Conservation (phyloP, 345 rosid species). For the Excoecaria agallocha region DNA sequence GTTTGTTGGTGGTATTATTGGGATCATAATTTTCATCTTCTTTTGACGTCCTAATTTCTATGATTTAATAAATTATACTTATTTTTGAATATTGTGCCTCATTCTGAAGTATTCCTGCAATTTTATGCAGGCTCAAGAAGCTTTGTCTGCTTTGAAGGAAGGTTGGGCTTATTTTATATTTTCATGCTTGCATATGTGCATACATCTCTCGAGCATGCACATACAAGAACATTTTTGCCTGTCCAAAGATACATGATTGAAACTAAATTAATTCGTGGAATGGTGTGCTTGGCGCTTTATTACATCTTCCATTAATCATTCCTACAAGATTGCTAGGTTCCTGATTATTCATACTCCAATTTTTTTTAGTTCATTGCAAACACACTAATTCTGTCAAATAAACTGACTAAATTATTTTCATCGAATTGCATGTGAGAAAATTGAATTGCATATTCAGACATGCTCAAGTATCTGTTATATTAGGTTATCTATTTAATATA, state of each 20-base stretch:
- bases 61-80: conserved; percentile 11
- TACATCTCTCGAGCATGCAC: too few relatives aligned
- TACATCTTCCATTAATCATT: background rate
- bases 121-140: conserved; percentile 60
- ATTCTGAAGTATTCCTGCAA: conserved; percentile 2
- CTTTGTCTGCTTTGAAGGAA: conserved; percentile 57
- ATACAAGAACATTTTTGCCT: background rate
- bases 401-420: too few relatives aligned
- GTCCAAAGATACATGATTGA: background rate
- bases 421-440: too few relatives aligned
- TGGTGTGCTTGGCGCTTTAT: too few relatives aligned
- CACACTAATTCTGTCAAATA: too few relatives aligned
- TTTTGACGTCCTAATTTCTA: background rate
- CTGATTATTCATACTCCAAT: background rate
- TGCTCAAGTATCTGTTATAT: too few relatives aligned
- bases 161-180: conserved; percentile 40
- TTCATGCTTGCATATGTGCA: background rate
- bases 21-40: background rate
- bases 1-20: background rate
- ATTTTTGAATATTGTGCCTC: background rate
- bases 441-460: too few relatives aligned
- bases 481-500: background rate
- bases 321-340: background rate
- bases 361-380: too few relatives aligned
- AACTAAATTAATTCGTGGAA: background rate